These are phyloP conservation scores for Tolypocladium album DNA, from an alignment of 2,329 filamentous ascomycete genomes.

Conservation along the genomic window DNA sequence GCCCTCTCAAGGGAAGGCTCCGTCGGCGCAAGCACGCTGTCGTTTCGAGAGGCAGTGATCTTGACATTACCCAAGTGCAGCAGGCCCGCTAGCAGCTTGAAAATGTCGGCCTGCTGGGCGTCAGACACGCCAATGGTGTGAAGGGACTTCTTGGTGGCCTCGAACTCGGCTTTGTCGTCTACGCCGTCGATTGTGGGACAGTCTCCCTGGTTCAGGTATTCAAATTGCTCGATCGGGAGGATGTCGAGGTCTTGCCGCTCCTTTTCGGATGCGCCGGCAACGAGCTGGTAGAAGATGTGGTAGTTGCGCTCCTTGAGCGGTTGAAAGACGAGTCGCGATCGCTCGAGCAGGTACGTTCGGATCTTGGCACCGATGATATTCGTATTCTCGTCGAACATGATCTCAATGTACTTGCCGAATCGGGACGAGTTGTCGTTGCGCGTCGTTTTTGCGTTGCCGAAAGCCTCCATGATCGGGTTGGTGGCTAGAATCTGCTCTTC, in stretches of 20 bases:
- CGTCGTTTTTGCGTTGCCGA: slow-evolving; percentile 99
- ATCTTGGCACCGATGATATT: slow-evolving; percentile 98
- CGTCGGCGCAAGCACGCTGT: slow-evolving; percentile 68
- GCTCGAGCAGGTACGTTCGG: slow-evolving; percentile 87
- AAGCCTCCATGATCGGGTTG: slow-evolving; percentile 99
- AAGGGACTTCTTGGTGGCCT: slow-evolving; percentile 77
- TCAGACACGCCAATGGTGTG: slow-evolving; percentile 75
- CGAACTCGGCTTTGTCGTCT: slow-evolving; percentile 89
- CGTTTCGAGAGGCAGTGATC: slow-evolving; percentile 80
- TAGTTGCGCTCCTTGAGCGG: slow-evolving; percentile 97
- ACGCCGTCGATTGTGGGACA: slow-evolving; percentile 87
- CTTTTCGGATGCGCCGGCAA: slow-evolving; percentile 79
- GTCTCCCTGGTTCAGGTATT: slow-evolving; percentile 92
- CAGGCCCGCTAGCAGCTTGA: slow-evolving; percentile 80
- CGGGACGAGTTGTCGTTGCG: slow-evolving; percentile 98
- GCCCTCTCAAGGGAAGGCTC: slow-evolving; percentile 78
- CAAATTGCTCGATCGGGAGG: slow-evolving; percentile 77
- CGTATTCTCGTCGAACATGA: slow-evolving; percentile 92
- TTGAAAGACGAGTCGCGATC: slow-evolving; percentile 93
- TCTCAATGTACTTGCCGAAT: slow-evolving; percentile 99
- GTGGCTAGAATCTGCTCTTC: slow-evolving; percentile 97
- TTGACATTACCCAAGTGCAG: slow-evolving; percentile 95
- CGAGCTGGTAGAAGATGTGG: slow-evolving; percentile 96
- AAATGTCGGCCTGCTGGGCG: slow-evolving; percentile 71
- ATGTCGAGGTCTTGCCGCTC: slow-evolving; percentile 73